phyloP scores from a whole-genome alignment of 345 rosid species.

The Brassica rapa region DNA sequence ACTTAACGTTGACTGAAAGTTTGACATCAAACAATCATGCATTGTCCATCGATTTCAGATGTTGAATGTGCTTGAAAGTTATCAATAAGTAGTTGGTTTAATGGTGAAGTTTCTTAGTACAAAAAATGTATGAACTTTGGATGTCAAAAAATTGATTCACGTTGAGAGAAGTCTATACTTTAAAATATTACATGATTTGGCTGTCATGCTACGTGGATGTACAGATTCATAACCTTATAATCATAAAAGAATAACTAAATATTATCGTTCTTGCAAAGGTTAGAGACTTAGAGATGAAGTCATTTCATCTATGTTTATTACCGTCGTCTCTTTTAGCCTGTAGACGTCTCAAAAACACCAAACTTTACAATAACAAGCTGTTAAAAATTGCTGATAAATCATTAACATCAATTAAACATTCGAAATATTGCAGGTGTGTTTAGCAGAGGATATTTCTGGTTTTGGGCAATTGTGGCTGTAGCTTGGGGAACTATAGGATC shows the following conservation, averaged over 20 bases:
- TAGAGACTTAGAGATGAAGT: not conserved
- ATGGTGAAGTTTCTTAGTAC: not conserved
- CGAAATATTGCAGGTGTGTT: slow-evolving; percentile 39
- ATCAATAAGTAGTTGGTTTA: not conserved
- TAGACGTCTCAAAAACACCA: not conserved
- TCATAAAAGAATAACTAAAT: not conserved
- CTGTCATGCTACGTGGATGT: not conserved
- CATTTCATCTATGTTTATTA: not conserved
- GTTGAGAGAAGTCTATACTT: not conserved
- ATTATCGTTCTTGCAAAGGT: not conserved
- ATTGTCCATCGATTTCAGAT: not conserved
- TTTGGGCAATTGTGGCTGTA: slow-evolving; percentile 81
- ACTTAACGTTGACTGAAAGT: not conserved
- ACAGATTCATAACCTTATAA: not conserved
- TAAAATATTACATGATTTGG: not conserved
- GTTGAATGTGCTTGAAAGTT: not conserved
- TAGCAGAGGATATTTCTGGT: slow-evolving; percentile 75
- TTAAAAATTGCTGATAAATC: not conserved
- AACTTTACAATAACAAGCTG: not conserved
- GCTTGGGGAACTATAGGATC: slow-evolving; percentile 94
- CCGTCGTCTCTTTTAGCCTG: not conserved
- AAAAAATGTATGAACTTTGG: no score
- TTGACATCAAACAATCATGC: not conserved
- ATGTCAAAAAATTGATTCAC: no score
- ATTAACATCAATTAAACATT: not conserved